Evolutionary conservation across 495 filamentous ascomycete species (phyloP).

Genomic region (Arthonia radiata): DNA sequence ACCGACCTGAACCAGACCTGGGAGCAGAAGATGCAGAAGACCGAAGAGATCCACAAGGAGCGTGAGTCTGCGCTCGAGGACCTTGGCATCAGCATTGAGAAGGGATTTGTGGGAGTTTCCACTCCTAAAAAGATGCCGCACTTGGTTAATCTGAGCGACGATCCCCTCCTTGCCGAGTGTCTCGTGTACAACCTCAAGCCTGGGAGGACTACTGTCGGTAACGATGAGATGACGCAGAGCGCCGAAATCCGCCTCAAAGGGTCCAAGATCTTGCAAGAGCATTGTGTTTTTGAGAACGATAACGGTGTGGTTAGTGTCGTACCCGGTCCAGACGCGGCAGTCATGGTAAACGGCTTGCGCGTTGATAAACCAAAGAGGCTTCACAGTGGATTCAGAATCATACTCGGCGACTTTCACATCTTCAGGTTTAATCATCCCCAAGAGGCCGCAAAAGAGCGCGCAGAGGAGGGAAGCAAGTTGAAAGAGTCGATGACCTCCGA

Average conservation of each 20-base stretch:
- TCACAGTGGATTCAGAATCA: slow-evolving; percentile 80
- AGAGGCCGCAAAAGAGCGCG: slow-evolving; percentile 80
- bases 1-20: slow-evolving; percentile 95
- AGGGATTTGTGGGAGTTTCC: slow-evolving; percentile 83
- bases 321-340: slow-evolving; percentile 67
- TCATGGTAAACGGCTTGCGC: slow-evolving; percentile 92
- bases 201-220: slow-evolving; percentile 76
- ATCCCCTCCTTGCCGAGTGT: slow-evolving; percentile 86
- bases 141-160: slow-evolving; percentile 91
- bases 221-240: slow-evolving; percentile 47
- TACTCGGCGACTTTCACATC: slow-evolving; percentile 95
- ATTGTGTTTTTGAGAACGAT: slow-evolving; percentile 80
- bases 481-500: slow-evolving; percentile 70
- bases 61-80: slow-evolving; percentile 89
- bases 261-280: slow-evolving; percentile 70
- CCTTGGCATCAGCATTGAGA: slow-evolving; percentile 94
- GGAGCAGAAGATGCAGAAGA: slow-evolving; percentile 90
- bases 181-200: slow-evolving; percentile 97
- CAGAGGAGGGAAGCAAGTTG: slow-evolving; percentile 56
- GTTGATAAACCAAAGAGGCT: slow-evolving; percentile 62
- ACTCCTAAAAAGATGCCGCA: slow-evolving; percentile 98
- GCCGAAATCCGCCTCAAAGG: slow-evolving; percentile 87
- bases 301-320: slow-evolving; percentile 79
- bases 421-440: slow-evolving; percentile 97
- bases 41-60: slow-evolving; percentile 92